Evolutionary conservation across 2,329 filamentous ascomycete species (phyloP), one percentile per base, ranked within the genome.

Genomic region (Calonectria montana): DNA sequence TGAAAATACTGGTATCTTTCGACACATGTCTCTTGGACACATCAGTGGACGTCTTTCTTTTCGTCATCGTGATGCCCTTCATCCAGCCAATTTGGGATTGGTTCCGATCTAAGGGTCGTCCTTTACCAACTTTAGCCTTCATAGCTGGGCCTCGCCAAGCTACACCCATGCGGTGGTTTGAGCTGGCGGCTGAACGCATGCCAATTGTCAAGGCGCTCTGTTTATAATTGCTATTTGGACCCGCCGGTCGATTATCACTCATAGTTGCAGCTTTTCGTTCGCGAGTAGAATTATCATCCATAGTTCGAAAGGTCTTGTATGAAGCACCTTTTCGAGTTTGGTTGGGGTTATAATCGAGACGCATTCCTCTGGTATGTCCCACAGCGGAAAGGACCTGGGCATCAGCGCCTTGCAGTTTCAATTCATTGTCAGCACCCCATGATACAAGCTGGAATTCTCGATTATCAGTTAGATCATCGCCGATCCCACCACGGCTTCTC

Each of bases 381-480:
- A 97, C 92, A 2, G 89, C 87, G 70, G 90, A 87, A 1, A 97
- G 86, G 35, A 92, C 86, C 29, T 91, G 86, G 1, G 90, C 85
- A 47, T 94, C 89, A 23, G 95, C 89, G 59, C 91, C 92, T 80
- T 97, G 94, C 31, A 98, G 87, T 61, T 94, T 92, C 35, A 98
- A 86, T 78, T 95, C 91, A 75, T 93, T 94, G 81, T 98, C 96
- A 61, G 94, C 92, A 29, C 95, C 95, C 96, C 96, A 98, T 0
- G 96, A 96, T 0, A 98, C 94, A 21, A 98, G 87, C 82, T 98
- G 96, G 74, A 98, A 98, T 65, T 98, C 96, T 77, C 96, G 91
- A 73, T 95, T 87, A 78, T 98, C 96, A 55, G 93, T 84, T n/a
- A 90, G 16, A 13, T 62, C 89, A 66, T 94, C 90, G 18, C 91